Evolutionary conservation across 2,329 filamentous ascomycete species (phyloP), one percentile per base, ranked within the genome.

Genomic region (Xylariaceae sp.): DNA sequence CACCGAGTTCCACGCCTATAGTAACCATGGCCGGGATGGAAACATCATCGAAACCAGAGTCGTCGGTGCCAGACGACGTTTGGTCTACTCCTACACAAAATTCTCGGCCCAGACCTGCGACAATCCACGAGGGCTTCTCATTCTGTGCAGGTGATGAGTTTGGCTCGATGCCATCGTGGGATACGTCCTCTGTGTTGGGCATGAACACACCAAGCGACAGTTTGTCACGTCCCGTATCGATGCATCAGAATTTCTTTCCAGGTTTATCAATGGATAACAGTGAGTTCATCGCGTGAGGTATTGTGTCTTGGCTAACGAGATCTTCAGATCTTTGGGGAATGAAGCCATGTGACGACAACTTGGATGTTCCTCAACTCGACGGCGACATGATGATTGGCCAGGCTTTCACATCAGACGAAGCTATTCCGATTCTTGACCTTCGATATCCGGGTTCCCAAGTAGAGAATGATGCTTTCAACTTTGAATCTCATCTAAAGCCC

Each of bases 341-440:
- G 36, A 84, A 85, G 65, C 69, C 78, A 14, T 81, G 75, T 57
- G 81, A 83, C 46, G 81, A 84, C 48, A 75, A 69, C 48, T 70
- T 82, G 44, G 81, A 84, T 33, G 72, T 84, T 45, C 76, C 80
- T 18, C 71, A 70, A 43, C 66, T 85, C 47, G 81, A 85, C 38
- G 68, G 73, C 12, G 83, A 86, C 34, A 79, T 83, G 73, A 68
- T 70, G 59, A 84, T 86, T 59, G 81, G 81, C 45, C 82, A 85
- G 63, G 81, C 81, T 6, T 84, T 80, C 66, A 82, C 81, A 6
- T 75, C 80, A 5, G 83, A 87, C 58, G 83, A 87, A 57, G 77
- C 78, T 48, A 79, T 86, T 56, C 80, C 82, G 12, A 79, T 87
- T 50, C 72, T 86, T 34, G 83, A 86, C 63, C 69, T 86, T 52